Evolutionary conservation across 805 yeast genomes (phyloP), one percentile per base, ranked within the genome.

Genomic region (Suhomyces sp.): DNA sequence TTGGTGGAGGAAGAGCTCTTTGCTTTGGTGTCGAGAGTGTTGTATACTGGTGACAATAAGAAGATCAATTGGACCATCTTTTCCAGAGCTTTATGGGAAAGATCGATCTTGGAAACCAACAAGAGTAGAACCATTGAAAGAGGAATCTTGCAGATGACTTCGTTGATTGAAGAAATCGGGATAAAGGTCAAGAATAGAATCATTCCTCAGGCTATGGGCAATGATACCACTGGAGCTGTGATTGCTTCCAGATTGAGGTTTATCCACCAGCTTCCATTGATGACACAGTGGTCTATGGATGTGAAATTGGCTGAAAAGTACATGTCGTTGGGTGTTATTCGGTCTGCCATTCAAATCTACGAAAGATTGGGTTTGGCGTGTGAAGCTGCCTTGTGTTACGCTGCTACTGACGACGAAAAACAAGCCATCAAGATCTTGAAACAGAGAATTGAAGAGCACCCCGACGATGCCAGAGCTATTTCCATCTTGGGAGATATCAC

Each of bases 141-240:
- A 66, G 98, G 98, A 48, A 85, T 92, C 4, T 75, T 94, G 49
- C 99, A 94, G 70, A 85, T 94, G 86, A 93, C 92, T 51, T 86
- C 96, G 3, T 74, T 94, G 44, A 94, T 92, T 26, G 97, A 91
- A 64, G 97, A 92, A 66, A 74, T 90, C 24, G 96, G 93, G 2
- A 78, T 85, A 52, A 81, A 84, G 52, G 82, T 87, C 49, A 75
- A 78, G 50, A 72, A 86, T 7, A 78, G 84, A 48, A 59, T 73
- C 74, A 62, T 82, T 76, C 71, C 88, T 79, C 56, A 76, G 66
- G 70, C 73, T 0, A 59, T 58, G 27, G 69, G 61, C n/a, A 57
- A 62, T 10, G 63, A 60, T 1, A 68, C 70, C 15, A 57, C 64
- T 1, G 50, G 52, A 2, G 65, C 77, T 10, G 70, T 78, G 2